phyloP scores from a whole-genome alignment of 768 basidiomycete genomes.

The Tremella mesenterica region DNA sequence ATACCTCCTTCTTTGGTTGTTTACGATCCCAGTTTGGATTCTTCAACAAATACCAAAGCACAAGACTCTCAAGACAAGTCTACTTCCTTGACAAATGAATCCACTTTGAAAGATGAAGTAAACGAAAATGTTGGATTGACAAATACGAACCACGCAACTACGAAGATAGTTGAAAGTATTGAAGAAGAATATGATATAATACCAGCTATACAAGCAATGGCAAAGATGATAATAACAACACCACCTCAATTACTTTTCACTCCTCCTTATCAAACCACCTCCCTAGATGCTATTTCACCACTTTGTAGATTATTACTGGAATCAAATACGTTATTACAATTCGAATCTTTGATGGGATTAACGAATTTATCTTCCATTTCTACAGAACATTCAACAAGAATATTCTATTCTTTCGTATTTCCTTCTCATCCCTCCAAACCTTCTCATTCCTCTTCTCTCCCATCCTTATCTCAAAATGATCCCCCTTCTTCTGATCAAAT shows the following conservation, averaged over 20 bases:
- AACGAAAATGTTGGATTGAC: background rate
- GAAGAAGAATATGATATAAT: too few relatives aligned
- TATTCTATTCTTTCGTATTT: too few relatives aligned
- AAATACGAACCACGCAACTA: too few relatives aligned
- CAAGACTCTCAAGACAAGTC: background rate
- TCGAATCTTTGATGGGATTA: constrained; percentile 90
- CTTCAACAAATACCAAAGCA: too few relatives aligned
- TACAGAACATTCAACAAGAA: constrained; percentile 55
- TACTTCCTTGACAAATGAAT: background rate
- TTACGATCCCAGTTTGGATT: too few relatives aligned
- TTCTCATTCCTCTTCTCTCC: too few relatives aligned
- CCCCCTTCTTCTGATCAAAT: too few relatives aligned
- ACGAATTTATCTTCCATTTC: constrained; percentile 84
- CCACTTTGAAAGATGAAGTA: constrained; percentile 3
- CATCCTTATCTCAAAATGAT: too few relatives aligned
- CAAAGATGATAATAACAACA: constrained; percentile 85
- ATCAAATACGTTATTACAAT: constrained; percentile 66
- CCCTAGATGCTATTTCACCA: constrained; percentile 72
- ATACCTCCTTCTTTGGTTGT: constrained; percentile 43
- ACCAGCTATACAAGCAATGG: constrained; percentile 72
- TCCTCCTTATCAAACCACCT: constrained; percentile 61
- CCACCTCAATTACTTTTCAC: constrained; percentile 87
- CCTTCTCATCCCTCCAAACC: too few relatives aligned
- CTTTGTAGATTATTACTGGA: constrained; percentile 65
- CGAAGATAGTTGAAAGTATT: too few relatives aligned